Evolutionary conservation across 768 basidiomycete species (phyloP).

Genomic region (Boletus subcaerulescens): DNA sequence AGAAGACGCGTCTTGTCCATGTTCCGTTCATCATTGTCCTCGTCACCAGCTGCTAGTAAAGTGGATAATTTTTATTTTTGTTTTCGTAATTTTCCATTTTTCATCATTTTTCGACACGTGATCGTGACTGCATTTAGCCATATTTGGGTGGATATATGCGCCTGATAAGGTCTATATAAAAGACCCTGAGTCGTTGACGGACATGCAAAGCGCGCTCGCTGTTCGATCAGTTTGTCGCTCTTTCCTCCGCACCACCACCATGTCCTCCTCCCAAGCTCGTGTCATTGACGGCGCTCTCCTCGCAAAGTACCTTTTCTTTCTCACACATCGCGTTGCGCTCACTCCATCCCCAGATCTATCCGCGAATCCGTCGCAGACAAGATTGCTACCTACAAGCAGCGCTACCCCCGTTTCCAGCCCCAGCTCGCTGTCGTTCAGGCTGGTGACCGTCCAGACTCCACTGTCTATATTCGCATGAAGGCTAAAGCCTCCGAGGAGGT

Average conservation of each 20-base stretch:
- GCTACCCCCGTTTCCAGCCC: constrained; percentile 86
- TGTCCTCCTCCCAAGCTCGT: constrained; percentile 44
- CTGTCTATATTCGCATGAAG: constrained; percentile 96
- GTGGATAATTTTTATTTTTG: not conserved
- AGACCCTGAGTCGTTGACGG: not conserved
- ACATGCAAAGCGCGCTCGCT: constrained; percentile 5
- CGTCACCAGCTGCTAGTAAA: not conserved
- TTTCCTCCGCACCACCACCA: constrained; percentile 29
- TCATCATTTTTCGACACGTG: constrained; percentile 18
- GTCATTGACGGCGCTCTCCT: constrained; percentile 82
- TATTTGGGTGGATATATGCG: not conserved
- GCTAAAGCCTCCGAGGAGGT: constrained; percentile 91
- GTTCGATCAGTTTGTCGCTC: constrained; percentile 3
- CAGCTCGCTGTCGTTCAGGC: constrained; percentile 92
- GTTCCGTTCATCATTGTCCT: constrained; percentile 50
- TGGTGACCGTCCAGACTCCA: constrained; percentile 87
- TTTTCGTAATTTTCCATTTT: not conserved
- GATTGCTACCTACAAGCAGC: constrained; percentile 61
- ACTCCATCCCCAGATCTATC: constrained; percentile 56
- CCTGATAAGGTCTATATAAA: not conserved
- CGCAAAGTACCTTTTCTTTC: constrained; percentile 64
- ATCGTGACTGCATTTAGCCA: constrained; percentile 2
- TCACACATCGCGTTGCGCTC: constrained; percentile 12
- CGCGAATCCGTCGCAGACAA: constrained; percentile 70
- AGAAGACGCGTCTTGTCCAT: constrained; percentile 50